Conservation (phyloP, 2,329 filamentous ascomycete species). For the Fusarium algeriense region DNA sequence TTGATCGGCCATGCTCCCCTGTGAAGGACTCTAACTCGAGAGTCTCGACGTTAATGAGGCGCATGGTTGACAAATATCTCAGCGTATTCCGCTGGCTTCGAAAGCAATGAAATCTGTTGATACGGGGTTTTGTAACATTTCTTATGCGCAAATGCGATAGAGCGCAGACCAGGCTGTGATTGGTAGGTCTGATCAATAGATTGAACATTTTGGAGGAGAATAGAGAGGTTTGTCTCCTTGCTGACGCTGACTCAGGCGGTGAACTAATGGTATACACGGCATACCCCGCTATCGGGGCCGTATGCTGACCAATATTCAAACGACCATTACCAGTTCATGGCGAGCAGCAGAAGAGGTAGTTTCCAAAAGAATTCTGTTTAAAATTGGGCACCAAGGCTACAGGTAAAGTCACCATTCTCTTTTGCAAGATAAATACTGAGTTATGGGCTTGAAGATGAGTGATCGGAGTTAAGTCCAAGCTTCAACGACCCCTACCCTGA, state of each 20-base stretch:
- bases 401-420: too few species aligned
- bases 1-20: background rate
- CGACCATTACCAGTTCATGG: too few species aligned
- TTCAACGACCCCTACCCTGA: background rate
- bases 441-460: too few species aligned
- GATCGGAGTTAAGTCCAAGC: too few species aligned
- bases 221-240: background rate
- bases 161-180: background rate
- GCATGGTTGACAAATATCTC: conserved; percentile 3
- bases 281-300: background rate
- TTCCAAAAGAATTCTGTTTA: too few species aligned
- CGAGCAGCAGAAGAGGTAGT: too few species aligned
- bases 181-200: background rate
- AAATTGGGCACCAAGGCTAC: too few species aligned
- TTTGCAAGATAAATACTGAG: too few species aligned
- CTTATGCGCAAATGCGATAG: background rate
- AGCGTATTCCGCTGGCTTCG: background rate
- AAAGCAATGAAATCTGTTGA: background rate
- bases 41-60: conserved; percentile 21
- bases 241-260: background rate
- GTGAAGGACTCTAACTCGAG: conserved; percentile 17
- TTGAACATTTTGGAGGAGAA: background rate
- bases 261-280: background rate
- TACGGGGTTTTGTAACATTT: background rate
- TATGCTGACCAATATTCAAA: accelerated